Percentiles rank a stretch among this genome's conserved stretches.
These are phyloP conservation scores for Colletotrichum trifolii DNA, from an alignment of 2,329 filamentous ascomycete genomes.

Conservation along the genomic window DNA sequence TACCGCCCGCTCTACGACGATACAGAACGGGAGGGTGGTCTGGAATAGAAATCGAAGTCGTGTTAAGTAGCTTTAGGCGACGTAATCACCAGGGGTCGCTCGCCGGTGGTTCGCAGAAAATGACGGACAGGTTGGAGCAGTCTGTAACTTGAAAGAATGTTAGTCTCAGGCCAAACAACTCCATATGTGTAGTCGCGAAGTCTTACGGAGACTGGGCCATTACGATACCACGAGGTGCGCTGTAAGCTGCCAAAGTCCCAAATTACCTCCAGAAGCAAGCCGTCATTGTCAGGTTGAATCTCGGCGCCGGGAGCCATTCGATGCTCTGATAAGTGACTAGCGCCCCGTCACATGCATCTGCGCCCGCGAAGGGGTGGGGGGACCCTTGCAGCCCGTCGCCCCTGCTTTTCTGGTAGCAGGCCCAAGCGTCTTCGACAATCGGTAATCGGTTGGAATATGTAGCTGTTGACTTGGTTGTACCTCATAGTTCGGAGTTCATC, in stretches of 20 bases:
- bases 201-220: conserved; percentile 32
- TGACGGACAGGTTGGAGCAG: conserved; percentile 2
- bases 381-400: conserved; percentile 17
- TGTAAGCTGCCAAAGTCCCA: conserved; percentile 1
- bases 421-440: conserved; percentile 16
- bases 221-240: conserved; percentile 8
- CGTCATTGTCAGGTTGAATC: conserved; percentile 20
- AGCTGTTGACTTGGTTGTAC: no score
- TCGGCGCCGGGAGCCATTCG: conserved; percentile 22
- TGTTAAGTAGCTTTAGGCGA: conserved; percentile 24
- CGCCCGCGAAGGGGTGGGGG: conserved; percentile 8
- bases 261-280: conserved; percentile 7
- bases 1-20: neutral
- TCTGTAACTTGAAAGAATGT: conserved; percentile 4
- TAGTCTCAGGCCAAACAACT: neutral
- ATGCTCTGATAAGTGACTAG: conserved; percentile 34
- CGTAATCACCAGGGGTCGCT: conserved; percentile 28
- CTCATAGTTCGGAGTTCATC: no score
- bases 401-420: conserved; percentile 24
- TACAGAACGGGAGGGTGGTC: neutral
- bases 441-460: no score
- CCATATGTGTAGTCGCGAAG: neutral
- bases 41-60: conserved; percentile 17
- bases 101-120: conserved; percentile 26
- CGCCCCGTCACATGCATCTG: conserved; percentile 35